Evolutionary conservation across 495 filamentous ascomycete species (phyloP), one percentile per base, ranked within the genome.

Genomic region (Xylaria scruposa): DNA sequence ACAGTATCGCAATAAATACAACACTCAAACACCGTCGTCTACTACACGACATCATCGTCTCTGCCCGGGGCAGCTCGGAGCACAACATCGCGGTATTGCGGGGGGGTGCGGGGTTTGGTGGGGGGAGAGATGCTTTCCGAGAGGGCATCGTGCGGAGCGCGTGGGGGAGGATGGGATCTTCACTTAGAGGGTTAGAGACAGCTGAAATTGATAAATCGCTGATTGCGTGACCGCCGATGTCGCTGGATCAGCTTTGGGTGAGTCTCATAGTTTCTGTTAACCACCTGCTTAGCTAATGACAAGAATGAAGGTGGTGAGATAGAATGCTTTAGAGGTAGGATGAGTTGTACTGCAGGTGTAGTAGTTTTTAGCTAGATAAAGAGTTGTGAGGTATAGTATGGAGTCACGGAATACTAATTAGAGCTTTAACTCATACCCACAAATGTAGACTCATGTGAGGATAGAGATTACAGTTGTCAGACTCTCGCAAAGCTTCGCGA

Each of bases 81-180:
- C 53, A 56, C 26, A n/a, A 40, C 29, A 67, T 67, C 49, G 65
- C 65, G 65, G 47, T 49, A 9, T 13, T 21, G 47, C 9, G 47
- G 49, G 65, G 65, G 65, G 21, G 40, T 67, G 65, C 49, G 65
- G 65, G 49, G 65, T 67, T 53, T 51, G 65, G 65, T 19, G 63
- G 44, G 60, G 60, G 59, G 21, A 44, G 60, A 44, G 36, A 33
- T 6, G 19, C 26, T 36, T 40, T 61, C 40, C 36, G 59, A 40
- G 60, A 15, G 40, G 21, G 3, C 47, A 54, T 67, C 5, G n/a
- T 67, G 64, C 64, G 64, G 64, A 67, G 64, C 17, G 47, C 31
- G 65, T 56, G 65, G 49, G 31, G 65, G 65, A 65, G 31, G 19
- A 15, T 26, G 49, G 6, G 49, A 26, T 5, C 38, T 44, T 24